phyloP scores from a whole-genome alignment of 352 stramenopile species.

The Pythium diclinum region DNA sequence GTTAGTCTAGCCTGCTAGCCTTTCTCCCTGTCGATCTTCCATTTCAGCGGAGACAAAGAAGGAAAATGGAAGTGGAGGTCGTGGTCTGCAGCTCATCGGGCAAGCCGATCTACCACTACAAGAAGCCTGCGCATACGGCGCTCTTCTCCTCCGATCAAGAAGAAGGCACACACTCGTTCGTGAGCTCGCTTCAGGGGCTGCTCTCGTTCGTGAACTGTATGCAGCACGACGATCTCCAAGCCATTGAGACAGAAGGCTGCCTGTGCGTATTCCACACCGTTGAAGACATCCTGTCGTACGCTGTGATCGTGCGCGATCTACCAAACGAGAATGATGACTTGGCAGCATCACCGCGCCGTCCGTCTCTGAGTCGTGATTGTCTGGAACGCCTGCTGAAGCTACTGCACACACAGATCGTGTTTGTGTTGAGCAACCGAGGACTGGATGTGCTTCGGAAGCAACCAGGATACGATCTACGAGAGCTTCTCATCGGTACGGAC shows the following conservation, averaged over 20 bases:
- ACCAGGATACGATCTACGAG: slow-evolving; percentile 66
- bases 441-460: slow-evolving; percentile 59
- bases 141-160: slow-evolving; percentile 8
- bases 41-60: background rate
- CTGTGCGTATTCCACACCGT: slow-evolving; percentile 47
- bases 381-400: slow-evolving; percentile 44
- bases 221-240: slow-evolving; percentile 54
- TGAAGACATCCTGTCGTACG: slow-evolving; percentile 48
- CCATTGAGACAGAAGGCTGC: slow-evolving; percentile 39
- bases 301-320: slow-evolving; percentile 38
- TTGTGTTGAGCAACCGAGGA: slow-evolving; percentile 55
- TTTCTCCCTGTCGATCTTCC: background rate
- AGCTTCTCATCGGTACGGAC: slow-evolving; percentile 64
- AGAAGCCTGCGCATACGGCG: slow-evolving; percentile 15
- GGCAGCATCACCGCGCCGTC: slow-evolving; percentile 6
- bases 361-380: slow-evolving; percentile 27
- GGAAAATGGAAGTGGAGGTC: slow-evolving; percentile 42
- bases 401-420: slow-evolving; percentile 57
- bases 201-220: slow-evolving; percentile 57
- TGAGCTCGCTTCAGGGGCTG: slow-evolving; percentile 62
- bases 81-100: slow-evolving; percentile 55
- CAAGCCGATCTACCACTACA: slow-evolving; percentile 58
- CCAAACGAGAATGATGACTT: background rate
- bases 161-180: slow-evolving; percentile 36
- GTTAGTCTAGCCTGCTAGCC: slow-evolving; percentile 1